A percentile compares a stretch with the other conserved stretches of the same genome.
Evolutionary conservation across 2,329 filamentous ascomycete genomes (phyloP).

Genomic region (Xylariaceae sp.): DNA sequence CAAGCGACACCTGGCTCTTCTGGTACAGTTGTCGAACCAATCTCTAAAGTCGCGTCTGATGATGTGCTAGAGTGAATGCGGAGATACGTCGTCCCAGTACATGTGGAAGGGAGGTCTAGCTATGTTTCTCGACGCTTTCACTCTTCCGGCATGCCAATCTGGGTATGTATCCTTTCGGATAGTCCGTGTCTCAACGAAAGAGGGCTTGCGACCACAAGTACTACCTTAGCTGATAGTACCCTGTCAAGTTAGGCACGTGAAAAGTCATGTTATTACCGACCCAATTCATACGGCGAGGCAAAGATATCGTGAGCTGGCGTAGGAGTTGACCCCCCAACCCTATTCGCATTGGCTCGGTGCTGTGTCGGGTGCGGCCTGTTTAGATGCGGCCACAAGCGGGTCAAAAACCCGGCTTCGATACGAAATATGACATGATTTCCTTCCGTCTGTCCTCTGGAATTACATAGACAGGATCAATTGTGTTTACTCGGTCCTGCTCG

Average conservation of each 20-base stretch:
- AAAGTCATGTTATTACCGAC: slow-evolving; percentile 3
- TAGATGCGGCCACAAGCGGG: slow-evolving; percentile 30
- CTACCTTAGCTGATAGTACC: neutral
- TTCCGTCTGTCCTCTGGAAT: slow-evolving; percentile 69
- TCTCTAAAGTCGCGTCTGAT: slow-evolving; percentile 14
- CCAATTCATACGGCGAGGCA: no score
- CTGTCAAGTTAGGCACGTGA: slow-evolving; percentile 13
- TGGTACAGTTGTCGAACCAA: slow-evolving; percentile 16
- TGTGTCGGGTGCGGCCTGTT: slow-evolving; percentile 25
- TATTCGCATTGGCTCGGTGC: slow-evolving; percentile 27
- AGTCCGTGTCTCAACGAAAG: slow-evolving; percentile 7
- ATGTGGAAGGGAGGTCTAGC: no score
- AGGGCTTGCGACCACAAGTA: slow-evolving; percentile 6
- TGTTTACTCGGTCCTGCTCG: slow-evolving; percentile 62
- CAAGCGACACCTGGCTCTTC: slow-evolving; percentile 14
- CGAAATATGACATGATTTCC: slow-evolving; percentile 61
- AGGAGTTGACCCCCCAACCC: slow-evolving; percentile 6
- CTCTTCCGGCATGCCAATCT: slow-evolving; percentile 13
- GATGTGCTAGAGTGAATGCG: slow-evolving; percentile 7
- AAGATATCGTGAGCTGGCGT: no score
- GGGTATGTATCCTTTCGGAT: slow-evolving; percentile 1
- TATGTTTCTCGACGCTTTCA: slow-evolving; percentile 8
- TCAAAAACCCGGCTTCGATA: slow-evolving; percentile 53
- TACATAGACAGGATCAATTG: slow-evolving; percentile 80
- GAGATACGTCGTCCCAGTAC: neutral